Percentiles rank a stretch among this genome's conserved stretches.
Conservation (phyloP, 495 filamentous ascomycete species). For the Neurospora sp. region DNA sequence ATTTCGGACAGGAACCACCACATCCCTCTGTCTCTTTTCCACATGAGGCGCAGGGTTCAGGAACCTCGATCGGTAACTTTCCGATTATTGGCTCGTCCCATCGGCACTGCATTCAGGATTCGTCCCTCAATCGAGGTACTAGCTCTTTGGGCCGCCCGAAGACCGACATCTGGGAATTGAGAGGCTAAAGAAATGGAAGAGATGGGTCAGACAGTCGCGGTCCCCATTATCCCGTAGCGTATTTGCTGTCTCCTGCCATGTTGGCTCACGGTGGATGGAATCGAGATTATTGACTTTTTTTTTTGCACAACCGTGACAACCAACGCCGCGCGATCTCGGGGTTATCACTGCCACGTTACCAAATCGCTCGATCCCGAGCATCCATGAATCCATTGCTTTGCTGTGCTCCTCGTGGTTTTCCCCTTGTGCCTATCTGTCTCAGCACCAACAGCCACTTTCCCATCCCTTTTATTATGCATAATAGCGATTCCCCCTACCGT, state of each 20-base stretch:
- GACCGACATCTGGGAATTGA: not conserved
- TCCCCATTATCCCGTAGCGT: not conserved
- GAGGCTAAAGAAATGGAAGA: not conserved
- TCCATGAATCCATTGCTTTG: not conserved
- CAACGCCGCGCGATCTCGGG: not conserved
- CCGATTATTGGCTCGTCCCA: conserved; percentile 16
- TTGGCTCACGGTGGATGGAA: not conserved
- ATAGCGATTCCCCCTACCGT: not conserved
- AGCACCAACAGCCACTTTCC: not conserved
- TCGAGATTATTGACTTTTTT: not conserved
- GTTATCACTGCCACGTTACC: not conserved
- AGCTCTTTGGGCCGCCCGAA: not conserved
- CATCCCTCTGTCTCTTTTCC: not conserved
- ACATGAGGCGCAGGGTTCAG: conserved; percentile 4
- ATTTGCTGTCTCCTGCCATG: not conserved
- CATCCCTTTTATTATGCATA: not conserved
- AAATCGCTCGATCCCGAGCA: not conserved
- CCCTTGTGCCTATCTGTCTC: not conserved
- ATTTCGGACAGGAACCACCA: not conserved
- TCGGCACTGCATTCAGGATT: conserved; percentile 5
- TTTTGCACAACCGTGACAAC: not conserved
- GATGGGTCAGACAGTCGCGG: not conserved
- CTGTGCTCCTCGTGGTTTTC: not conserved
- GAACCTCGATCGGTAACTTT: conserved; percentile 11
- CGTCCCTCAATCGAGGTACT: conserved; percentile 1